A percentile compares a stretch with the other conserved stretches of the same genome.
phyloP scores from a whole-genome alignment of 495 filamentous ascomycete species.

The Terfezia boudieri region DNA sequence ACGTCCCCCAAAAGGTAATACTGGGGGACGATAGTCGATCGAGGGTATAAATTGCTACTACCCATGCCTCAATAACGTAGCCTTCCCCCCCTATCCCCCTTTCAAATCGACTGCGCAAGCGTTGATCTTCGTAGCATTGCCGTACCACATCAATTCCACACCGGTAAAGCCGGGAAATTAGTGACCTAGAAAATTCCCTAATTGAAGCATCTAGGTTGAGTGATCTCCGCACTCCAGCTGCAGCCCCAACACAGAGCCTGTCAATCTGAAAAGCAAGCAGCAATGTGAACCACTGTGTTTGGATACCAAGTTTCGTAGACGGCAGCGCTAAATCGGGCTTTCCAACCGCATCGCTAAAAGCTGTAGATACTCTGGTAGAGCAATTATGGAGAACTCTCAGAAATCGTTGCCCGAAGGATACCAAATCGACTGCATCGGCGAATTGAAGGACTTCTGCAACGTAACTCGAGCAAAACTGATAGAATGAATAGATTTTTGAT shows the following conservation, averaged over 20 bases:
- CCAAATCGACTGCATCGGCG: constrained; percentile 11
- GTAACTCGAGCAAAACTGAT: constrained; percentile 12
- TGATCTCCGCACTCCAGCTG: not conserved
- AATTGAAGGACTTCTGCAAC: constrained; percentile 8
- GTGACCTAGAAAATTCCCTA: constrained; percentile 21
- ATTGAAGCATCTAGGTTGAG: constrained; percentile 2
- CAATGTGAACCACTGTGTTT: constrained; percentile 9
- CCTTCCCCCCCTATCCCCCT: constrained; percentile 40
- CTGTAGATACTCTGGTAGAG: constrained; percentile 7
- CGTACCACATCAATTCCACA: constrained; percentile 31
- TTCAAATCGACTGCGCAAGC: constrained; percentile 32
- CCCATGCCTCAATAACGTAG: constrained; percentile 37
- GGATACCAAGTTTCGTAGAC: constrained; percentile 10
- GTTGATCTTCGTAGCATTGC: constrained; percentile 39
- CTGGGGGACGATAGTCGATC: constrained; percentile 17
- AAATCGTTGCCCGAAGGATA: constrained; percentile 17
- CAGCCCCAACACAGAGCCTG: not conserved
- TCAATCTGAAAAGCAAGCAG: constrained; percentile 9
- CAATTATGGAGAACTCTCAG: constrained; percentile 14
- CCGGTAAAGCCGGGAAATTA: constrained; percentile 20
- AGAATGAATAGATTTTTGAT: constrained; percentile 13
- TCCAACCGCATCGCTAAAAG: not conserved
- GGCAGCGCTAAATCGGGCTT: not conserved
- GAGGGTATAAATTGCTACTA: constrained; percentile 33
- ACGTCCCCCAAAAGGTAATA: constrained; percentile 34